These are phyloP conservation scores for Cetraspora pellucida DNA, from an alignment of 192 early-diverging fungal species.

Conservation along the genomic window DNA sequence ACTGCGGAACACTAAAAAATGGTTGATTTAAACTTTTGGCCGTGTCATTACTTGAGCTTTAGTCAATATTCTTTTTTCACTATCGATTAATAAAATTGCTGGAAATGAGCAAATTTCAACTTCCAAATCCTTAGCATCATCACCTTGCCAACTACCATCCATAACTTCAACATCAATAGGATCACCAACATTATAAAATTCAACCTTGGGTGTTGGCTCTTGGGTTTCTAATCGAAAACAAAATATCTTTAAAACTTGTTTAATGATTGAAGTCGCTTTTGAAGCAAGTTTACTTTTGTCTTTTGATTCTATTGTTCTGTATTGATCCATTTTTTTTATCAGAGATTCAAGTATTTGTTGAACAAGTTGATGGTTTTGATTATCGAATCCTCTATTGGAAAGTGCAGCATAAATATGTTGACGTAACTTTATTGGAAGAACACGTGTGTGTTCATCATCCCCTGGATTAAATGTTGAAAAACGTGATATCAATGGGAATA, in stretches of 20 bases:
- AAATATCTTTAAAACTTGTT: constrained; percentile 18
- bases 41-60: constrained; percentile 15
- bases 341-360: neutral
- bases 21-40: neutral
- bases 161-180: neutral
- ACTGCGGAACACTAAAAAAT: too few relatives aligned
- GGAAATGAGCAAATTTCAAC: constrained; percentile 33
- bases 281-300: neutral
- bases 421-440: constrained; percentile 21
- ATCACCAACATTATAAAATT: neutral
- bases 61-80: constrained; percentile 12
- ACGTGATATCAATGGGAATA: neutral
- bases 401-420: constrained; percentile 10
- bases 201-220: neutral
- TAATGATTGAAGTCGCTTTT: neutral
- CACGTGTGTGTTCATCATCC: neutral
- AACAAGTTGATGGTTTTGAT: constrained; percentile 2
- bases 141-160: constrained; percentile 14
- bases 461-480: neutral
- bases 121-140: neutral
- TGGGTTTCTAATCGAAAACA: constrained; percentile 17
- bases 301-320: neutral
- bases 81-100: neutral
- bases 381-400: too few relatives aligned
- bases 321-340: neutral